Evolutionary conservation across 352 stramenopile genomes (phyloP).

Genomic region (Globisporangium nodosum): DNA sequence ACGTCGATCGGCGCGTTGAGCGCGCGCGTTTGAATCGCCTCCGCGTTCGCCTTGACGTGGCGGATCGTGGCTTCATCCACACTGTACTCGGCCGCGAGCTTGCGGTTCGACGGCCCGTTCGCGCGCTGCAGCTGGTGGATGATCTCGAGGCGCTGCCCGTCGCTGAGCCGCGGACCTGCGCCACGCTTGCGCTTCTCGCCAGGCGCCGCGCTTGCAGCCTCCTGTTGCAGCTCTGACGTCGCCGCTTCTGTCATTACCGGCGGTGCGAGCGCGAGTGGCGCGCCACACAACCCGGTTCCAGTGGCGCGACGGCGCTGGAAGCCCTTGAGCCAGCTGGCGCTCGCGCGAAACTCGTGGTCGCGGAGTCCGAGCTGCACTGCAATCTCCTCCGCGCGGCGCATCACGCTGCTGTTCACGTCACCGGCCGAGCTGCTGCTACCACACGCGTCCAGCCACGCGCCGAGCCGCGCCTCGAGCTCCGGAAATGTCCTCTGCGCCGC

Average conservation of each 20-base stretch:
- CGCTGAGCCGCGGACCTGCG: conserved; percentile 10
- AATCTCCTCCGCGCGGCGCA: conserved; percentile 9
- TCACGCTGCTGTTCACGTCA: background rate
- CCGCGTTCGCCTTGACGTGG: conserved; percentile 12
- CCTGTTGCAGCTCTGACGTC: background rate
- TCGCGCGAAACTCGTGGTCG: conserved; percentile 12
- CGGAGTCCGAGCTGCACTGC: conserved; percentile 3
- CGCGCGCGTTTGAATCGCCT: conserved; percentile 1
- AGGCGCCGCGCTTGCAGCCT: background rate
- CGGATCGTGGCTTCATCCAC: conserved; percentile 15
- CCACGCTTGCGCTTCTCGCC: conserved; percentile 12
- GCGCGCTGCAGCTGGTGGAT: conserved; percentile 7
- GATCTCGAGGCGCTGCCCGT: conserved; percentile 14
- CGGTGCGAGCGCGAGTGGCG: background rate
- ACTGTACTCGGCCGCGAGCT: conserved; percentile 8
- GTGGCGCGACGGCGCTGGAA: conserved; percentile 9
- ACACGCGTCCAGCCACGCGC: conserved; percentile 3
- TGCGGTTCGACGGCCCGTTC: conserved; percentile 9
- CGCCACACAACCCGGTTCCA: too few species aligned
- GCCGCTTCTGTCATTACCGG: background rate
- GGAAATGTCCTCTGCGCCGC: conserved; percentile 11
- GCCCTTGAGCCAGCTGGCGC: conserved; percentile 7
- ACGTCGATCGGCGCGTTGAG: conserved; percentile 6
- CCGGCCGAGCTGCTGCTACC: background rate
- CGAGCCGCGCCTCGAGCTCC: conserved; percentile 11